phyloP scores from a whole-genome alignment of 495 filamentous ascomycete genomes.

The Daldinia caldariorum region DNA sequence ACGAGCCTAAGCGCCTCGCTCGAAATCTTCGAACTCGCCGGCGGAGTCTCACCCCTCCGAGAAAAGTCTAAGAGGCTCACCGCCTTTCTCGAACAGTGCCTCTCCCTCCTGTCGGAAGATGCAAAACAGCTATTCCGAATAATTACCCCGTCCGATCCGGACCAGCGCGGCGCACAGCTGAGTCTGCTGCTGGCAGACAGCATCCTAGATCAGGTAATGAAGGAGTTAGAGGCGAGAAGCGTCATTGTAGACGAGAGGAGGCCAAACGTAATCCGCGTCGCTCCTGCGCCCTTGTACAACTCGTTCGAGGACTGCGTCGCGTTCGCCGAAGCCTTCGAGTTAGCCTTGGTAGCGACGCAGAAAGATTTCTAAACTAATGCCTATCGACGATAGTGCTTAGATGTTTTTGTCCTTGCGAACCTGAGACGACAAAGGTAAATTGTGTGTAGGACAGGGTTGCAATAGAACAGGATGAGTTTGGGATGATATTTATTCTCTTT shows the following conservation, averaged over 20 bases:
- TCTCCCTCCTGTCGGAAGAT: slow-evolving; percentile 59
- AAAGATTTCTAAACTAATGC: slow-evolving; percentile 13
- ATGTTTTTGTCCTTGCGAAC: background rate
- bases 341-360: slow-evolving; percentile 57
- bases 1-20: slow-evolving; percentile 79
- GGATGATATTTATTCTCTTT: slow-evolving; percentile 5
- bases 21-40: slow-evolving; percentile 77
- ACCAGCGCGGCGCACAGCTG: slow-evolving; percentile 85
- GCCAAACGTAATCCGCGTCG: slow-evolving; percentile 92
- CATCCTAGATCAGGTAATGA: slow-evolving; percentile 74
- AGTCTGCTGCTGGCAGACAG: slow-evolving; percentile 75
- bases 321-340: slow-evolving; percentile 73
- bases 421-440: slow-evolving; percentile 4
- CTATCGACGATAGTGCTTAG: background rate
- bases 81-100: slow-evolving; percentile 77
- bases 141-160: slow-evolving; percentile 80
- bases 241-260: slow-evolving; percentile 89
- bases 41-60: slow-evolving; percentile 72
- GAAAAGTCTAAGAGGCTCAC: slow-evolving; percentile 81
- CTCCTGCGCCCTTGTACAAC: slow-evolving; percentile 92
- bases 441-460: slow-evolving; percentile 22
- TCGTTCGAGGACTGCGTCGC: slow-evolving; percentile 79
- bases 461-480: slow-evolving; percentile 7
- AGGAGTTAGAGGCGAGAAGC: slow-evolving; percentile 70
- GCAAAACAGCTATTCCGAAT: slow-evolving; percentile 69